These are phyloP conservation scores for Candida pseudofarinosa DNA, from an alignment of 805 yeast genomes.

Conservation along the genomic window DNA sequence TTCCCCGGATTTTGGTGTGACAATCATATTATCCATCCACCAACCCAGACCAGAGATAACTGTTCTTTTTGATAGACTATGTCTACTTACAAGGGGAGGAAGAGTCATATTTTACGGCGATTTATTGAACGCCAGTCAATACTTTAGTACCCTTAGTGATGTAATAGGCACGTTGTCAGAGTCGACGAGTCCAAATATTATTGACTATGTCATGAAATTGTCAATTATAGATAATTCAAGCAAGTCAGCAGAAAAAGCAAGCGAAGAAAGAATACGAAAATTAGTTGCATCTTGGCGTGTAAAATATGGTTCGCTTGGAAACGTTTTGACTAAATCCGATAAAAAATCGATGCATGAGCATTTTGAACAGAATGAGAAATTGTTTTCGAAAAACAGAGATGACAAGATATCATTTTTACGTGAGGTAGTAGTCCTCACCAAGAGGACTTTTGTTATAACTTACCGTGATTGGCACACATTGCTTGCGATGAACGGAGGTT, in stretches of 20 bases:
- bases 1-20: constrained; percentile 53
- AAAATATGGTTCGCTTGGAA: neutral
- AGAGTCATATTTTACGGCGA: constrained; percentile 44
- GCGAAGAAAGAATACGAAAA: constrained; percentile 20
- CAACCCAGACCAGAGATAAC: constrained; percentile 82
- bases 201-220: constrained; percentile 34
- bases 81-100: constrained; percentile 63
- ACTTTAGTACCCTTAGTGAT: constrained; percentile 35
- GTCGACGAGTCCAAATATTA: constrained; percentile 10
- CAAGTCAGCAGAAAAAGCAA: constrained; percentile 16
- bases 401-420: constrained; percentile 22
- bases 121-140: constrained; percentile 38
- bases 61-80: constrained; percentile 60
- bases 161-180: neutral
- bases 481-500: constrained; percentile 34
- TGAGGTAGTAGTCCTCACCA: constrained; percentile 31
- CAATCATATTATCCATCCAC: constrained; percentile 73
- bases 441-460: constrained; percentile 29
- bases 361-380: constrained; percentile 14
- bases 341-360: constrained; percentile 12
- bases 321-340: neutral
- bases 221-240: constrained; percentile 34
- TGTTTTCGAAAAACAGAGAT: constrained; percentile 13
- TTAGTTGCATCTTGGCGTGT: constrained; percentile 25
- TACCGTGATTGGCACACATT: constrained; percentile 31